Conservation (phyloP, 148 eudicot genomes). For the Fallopia convolvulus region DNA sequence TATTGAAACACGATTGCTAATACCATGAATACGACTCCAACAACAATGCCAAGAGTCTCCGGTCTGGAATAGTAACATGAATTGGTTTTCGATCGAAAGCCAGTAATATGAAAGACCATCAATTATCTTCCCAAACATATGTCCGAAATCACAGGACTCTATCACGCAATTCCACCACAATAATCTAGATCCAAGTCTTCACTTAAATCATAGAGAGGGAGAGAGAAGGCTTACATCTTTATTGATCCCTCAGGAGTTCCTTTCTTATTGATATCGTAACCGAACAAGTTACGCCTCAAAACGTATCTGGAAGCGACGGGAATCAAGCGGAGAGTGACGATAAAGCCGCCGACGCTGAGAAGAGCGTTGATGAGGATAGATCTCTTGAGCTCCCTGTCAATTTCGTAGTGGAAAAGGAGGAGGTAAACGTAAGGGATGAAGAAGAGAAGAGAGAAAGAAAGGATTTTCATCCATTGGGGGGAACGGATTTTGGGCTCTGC, state of each 20-base stretch:
- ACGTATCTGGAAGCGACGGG: constrained; percentile 88
- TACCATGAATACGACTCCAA: constrained; percentile 82
- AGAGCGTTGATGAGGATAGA: constrained; percentile 60
- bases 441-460: constrained; percentile 33
- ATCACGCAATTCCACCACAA: neutral
- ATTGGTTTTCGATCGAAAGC: neutral
- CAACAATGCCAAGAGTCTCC: constrained; percentile 83
- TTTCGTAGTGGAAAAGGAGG: constrained; percentile 42
- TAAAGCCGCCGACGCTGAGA: constrained; percentile 53
- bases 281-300: constrained; percentile 71
- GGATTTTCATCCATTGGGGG: constrained; percentile 33
- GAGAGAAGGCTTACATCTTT: constrained; percentile 49
- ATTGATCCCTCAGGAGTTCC: constrained; percentile 77
- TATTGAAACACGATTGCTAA: constrained; percentile 73
- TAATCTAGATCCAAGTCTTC: neutral
- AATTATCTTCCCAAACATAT: neutral
- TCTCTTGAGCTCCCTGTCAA: constrained; percentile 45
- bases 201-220: neutral
- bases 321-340: constrained; percentile 47
- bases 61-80: constrained; percentile 53
- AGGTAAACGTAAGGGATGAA: constrained; percentile 58
- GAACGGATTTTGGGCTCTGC: constrained; percentile 25
- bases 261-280: constrained; percentile 79
- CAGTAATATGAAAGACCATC: neutral
- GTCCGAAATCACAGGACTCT: neutral